These are phyloP conservation scores for Colletotrichum sansevieriae DNA, from an alignment of 2,329 filamentous ascomycete genomes.

Conservation along the genomic window DNA sequence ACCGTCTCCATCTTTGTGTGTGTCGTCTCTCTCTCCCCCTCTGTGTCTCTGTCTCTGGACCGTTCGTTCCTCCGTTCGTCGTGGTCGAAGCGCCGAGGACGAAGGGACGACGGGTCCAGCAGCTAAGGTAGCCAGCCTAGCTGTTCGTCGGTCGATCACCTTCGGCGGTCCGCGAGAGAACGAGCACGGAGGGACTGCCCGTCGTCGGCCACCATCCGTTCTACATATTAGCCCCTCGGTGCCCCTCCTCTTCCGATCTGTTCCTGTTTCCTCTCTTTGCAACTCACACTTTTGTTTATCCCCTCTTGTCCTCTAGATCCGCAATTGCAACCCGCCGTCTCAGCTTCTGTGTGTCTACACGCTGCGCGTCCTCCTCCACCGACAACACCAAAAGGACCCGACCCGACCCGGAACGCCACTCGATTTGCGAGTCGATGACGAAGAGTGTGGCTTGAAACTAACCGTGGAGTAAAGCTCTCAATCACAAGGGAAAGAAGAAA, in stretches of 20 bases:
- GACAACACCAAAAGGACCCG: background rate
- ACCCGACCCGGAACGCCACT: slow-evolving; percentile 21
- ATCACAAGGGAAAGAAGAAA: slow-evolving; percentile 29
- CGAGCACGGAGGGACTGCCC: background rate
- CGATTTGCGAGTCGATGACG: slow-evolving; percentile 32
- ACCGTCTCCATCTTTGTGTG: slow-evolving; percentile 18
- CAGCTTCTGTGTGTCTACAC: background rate
- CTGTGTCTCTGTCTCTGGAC: background rate
- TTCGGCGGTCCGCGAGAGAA: slow-evolving; percentile 8
- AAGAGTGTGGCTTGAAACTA: slow-evolving; percentile 39
- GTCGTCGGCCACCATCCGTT: slow-evolving; percentile 26
- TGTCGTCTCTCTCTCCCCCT: too few relatives aligned
- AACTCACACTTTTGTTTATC: slow-evolving; percentile 6
- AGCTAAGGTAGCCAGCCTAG: background rate
- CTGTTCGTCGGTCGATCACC: slow-evolving; percentile 34
- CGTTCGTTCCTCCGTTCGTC: background rate
- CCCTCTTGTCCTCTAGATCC: background rate
- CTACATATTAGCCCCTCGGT: slow-evolving; percentile 39
- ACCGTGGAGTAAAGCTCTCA: background rate
- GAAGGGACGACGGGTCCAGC: slow-evolving; percentile 27
- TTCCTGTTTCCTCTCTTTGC: slow-evolving; percentile 8
- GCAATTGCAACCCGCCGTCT: slow-evolving; percentile 13
- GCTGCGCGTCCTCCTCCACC: background rate
- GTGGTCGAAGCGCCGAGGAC: slow-evolving; percentile 30
- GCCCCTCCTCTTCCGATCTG: slow-evolving; percentile 27